phyloP scores from a whole-genome alignment of 164 flowering plant species.

The Tetracentron sinense region DNA sequence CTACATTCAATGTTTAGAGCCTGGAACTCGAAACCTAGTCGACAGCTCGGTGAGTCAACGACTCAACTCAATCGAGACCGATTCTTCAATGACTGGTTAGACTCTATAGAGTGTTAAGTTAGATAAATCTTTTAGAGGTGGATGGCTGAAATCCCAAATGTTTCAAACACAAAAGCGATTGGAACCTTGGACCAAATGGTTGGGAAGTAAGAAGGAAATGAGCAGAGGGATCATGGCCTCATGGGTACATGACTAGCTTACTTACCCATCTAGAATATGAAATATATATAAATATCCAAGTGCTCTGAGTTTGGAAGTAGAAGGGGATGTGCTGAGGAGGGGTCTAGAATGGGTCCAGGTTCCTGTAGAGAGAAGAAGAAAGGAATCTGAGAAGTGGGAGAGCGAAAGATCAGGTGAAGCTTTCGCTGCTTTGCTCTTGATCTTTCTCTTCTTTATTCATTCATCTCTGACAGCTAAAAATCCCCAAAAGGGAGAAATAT shows the following conservation, averaged over 20 bases:
- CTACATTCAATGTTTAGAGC: background rate
- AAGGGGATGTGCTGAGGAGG: slow-evolving; percentile 14
- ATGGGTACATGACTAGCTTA: slow-evolving; percentile 2
- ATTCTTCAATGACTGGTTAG: too few relatives aligned
- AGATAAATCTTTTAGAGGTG: too few relatives aligned
- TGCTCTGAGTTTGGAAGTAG: slow-evolving; percentile 15
- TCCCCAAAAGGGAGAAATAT: slow-evolving; percentile 35
- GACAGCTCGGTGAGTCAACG: too few relatives aligned
- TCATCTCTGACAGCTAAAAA: slow-evolving; percentile 60
- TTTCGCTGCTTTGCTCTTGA: slow-evolving; percentile 37
- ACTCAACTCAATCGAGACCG: too few relatives aligned
- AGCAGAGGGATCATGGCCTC: too few relatives aligned
- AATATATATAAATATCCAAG: slow-evolving; percentile 21
- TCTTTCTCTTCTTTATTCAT: slow-evolving; percentile 14
- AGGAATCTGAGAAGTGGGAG: slow-evolving; percentile 56
- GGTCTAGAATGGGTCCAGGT: slow-evolving; percentile 16
- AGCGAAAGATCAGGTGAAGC: slow-evolving; percentile 55
- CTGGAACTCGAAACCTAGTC: too few relatives aligned
- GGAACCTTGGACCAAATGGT: too few relatives aligned
- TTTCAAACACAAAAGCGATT: too few relatives aligned
- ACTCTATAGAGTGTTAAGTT: too few relatives aligned
- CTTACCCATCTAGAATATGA: background rate
- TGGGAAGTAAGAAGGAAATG: too few relatives aligned
- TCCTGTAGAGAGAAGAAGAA: slow-evolving; percentile 7
- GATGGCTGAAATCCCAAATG: too few relatives aligned